phyloP scores from a whole-genome alignment of 345 rosid genomes.

The Lenwebbia sp. region DNA sequence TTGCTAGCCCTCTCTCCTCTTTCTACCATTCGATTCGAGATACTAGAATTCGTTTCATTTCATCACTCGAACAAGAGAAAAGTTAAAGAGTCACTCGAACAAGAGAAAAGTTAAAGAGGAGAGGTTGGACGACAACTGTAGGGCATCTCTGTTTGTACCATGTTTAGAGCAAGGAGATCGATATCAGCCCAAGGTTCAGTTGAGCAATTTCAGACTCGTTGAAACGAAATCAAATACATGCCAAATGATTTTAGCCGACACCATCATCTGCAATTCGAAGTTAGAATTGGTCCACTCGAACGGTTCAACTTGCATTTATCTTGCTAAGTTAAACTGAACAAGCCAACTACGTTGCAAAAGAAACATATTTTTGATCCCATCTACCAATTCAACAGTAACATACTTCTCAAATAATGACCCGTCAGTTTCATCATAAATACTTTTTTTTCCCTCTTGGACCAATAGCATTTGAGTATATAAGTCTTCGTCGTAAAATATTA shows the following conservation, averaged over 20 bases:
- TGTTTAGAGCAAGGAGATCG: neutral
- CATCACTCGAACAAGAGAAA: neutral
- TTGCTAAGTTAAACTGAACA: neutral
- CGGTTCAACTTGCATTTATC: neutral
- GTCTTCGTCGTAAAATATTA: too few species aligned
- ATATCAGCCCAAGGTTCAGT: neutral
- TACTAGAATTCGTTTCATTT: neutral
- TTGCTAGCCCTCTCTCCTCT: neutral
- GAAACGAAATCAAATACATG: neutral
- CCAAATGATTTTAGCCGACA: neutral
- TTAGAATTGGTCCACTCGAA: too few species aligned
- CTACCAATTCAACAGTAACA: neutral
- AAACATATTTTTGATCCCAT: too few species aligned
- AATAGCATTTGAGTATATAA: too few species aligned
- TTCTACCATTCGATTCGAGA: neutral
- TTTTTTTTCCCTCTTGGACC: too few species aligned
- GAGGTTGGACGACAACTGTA: neutral
- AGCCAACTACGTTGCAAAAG: neutral
- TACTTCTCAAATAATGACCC: too few species aligned
- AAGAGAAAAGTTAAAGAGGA: neutral
- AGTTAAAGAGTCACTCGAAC: neutral
- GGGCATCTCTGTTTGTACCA: neutral
- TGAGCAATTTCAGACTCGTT: neutral
- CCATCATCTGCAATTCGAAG: neutral
- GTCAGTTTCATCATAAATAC: too few species aligned